Evolutionary conservation across 306 rosid species (phyloP).

Genomic region (Casuarina glauca): DNA sequence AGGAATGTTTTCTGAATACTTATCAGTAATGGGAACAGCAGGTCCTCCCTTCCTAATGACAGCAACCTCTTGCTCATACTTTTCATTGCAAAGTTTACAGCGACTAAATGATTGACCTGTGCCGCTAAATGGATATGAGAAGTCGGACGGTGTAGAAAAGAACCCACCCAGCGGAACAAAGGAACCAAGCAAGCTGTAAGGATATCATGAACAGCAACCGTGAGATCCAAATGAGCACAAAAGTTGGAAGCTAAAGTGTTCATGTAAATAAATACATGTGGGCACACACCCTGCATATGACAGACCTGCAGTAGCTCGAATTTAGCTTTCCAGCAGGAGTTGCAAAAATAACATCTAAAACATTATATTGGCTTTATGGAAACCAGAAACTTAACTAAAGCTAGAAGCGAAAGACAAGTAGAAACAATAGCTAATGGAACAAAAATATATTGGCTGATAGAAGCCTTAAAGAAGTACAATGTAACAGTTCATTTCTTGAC

Average conservation of each 20-base stretch:
- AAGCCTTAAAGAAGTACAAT: not conserved
- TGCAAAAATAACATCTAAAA: not conserved
- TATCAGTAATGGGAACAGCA: slow-evolving; percentile 29
- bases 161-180: slow-evolving; percentile 95
- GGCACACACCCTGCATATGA: not conserved
- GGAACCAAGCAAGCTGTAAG: slow-evolving; percentile 94
- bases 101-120: slow-evolving; percentile 40
- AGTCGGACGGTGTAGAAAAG: slow-evolving; percentile 63
- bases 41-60: slow-evolving; percentile 53
- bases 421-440: not conserved
- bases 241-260: slow-evolving; percentile 43
- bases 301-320: not conserved
- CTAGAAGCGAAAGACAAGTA: not conserved
- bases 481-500: not conserved
- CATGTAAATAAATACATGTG: slow-evolving; percentile 18
- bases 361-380: not conserved
- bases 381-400: not conserved
- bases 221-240: slow-evolving; percentile 51
- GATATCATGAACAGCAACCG: slow-evolving; percentile 54
- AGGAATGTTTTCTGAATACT: slow-evolving; percentile 47
- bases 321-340: not conserved
- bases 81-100: slow-evolving; percentile 70
- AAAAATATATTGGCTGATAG: not conserved
- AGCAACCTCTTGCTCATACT: slow-evolving; percentile 79
- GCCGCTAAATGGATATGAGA: slow-evolving; percentile 43